Evolutionary conservation across 257 asterid genomes (phyloP).

Genomic region (Asclepias syriaca): DNA sequence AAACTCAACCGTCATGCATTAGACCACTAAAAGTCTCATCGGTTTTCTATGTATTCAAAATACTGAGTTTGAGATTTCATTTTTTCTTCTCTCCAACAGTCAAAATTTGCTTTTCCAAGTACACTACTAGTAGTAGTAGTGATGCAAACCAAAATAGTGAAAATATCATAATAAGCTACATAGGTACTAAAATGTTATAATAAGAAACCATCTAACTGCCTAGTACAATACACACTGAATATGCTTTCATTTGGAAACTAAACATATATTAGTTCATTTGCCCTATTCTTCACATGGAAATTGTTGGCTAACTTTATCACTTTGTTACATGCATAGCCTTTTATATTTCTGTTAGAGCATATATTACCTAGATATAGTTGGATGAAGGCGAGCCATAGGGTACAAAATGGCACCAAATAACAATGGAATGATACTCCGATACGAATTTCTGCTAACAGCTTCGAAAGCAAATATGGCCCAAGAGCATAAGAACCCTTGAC

Average conservation of each 20-base stretch:
- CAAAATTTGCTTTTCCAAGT: not conserved
- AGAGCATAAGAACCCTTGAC: slow-evolving; percentile 79
- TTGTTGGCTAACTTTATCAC: not conserved
- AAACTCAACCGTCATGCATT: not conserved
- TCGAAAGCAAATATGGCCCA: slow-evolving; percentile 90
- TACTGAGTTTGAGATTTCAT: not conserved
- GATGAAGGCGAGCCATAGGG: slow-evolving; percentile 96
- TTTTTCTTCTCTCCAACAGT: not conserved
- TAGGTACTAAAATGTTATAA: no score
- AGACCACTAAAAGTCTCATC: not conserved
- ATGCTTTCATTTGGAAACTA: not conserved
- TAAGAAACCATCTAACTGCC: not conserved
- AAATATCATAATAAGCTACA: no score
- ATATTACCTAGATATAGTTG: slow-evolving; percentile 68
- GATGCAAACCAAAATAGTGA: no score
- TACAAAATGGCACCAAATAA: slow-evolving; percentile 85
- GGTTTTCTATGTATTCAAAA: not conserved
- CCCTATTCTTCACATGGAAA: not conserved
- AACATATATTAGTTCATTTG: not conserved
- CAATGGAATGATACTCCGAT: slow-evolving; percentile 94
- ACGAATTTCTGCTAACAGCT: slow-evolving; percentile 89
- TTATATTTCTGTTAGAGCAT: not conserved
- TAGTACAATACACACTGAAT: not conserved
- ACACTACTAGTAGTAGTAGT: no score
- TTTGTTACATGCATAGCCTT: not conserved